Evolutionary conservation across 1,284 basidiomycete species (phyloP).

Genomic region (Microbotryum violaceum): DNA sequence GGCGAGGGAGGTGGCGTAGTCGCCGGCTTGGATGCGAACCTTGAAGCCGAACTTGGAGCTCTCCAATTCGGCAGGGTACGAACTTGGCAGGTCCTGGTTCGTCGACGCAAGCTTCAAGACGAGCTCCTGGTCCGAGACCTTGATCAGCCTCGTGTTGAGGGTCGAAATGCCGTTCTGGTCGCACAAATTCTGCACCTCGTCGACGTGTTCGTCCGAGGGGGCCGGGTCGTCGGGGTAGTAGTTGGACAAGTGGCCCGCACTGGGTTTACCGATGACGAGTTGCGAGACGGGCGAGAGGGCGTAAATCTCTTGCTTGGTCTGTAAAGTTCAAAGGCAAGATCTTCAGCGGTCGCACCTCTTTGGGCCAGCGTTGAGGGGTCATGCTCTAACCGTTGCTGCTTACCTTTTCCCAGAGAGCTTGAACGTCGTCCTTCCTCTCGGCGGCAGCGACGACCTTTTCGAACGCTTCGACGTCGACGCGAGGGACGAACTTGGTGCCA

Average conservation of each 20-base stretch:
- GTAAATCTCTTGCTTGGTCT: constrained; percentile 69
- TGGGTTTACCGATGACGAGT: constrained; percentile 68
- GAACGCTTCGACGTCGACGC: constrained; percentile 56
- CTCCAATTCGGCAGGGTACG: constrained; percentile 48
- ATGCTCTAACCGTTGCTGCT: not conserved
- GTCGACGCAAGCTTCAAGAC: constrained; percentile 65
- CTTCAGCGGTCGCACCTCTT: not conserved
- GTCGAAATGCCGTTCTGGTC: constrained; percentile 64
- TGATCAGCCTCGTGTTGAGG: constrained; percentile 69
- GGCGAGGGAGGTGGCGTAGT: constrained; percentile 45
- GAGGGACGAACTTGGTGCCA: constrained; percentile 72
- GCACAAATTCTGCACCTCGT: constrained; percentile 60
- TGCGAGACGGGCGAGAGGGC: constrained; percentile 54
- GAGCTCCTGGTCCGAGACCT: constrained; percentile 52
- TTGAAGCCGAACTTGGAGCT: constrained; percentile 48
- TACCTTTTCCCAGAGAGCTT: constrained; percentile 57
- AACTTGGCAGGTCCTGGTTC: constrained; percentile 42
- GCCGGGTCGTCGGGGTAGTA: constrained; percentile 64
- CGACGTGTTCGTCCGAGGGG: constrained; percentile 64
- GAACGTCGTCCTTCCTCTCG: constrained; percentile 51
- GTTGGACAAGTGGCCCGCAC: constrained; percentile 65
- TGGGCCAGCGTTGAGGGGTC: constrained; percentile 1
- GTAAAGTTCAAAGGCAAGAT: constrained; percentile 1
- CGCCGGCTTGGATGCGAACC: constrained; percentile 60
- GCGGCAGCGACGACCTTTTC: constrained; percentile 56